Conservation (phyloP, 1,284 basidiomycete species). For the Ustilago tritici region DNA sequence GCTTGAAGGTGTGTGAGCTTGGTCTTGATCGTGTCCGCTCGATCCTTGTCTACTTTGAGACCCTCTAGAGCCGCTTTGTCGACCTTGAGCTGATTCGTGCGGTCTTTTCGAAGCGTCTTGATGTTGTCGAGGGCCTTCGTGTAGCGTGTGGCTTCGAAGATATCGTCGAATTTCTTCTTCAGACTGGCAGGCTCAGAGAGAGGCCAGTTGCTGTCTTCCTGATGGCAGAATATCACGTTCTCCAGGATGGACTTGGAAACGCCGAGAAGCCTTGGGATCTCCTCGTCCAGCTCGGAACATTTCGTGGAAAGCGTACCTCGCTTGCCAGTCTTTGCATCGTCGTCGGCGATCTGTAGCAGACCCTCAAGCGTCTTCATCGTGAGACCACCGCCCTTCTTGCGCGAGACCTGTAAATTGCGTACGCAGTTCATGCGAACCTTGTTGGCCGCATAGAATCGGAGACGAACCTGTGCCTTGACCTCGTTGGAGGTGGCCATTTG, state of each 20-base stretch:
- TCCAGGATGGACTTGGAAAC: conserved; percentile 97
- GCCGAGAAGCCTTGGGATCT: conserved; percentile 85
- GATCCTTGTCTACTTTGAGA: conserved; percentile 84
- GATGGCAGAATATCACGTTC: conserved; percentile 99
- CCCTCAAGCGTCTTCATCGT: conserved; percentile 99
- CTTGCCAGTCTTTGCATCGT: conserved; percentile 74
- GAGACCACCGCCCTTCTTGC: conserved; percentile 78
- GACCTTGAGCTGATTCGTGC: conserved; percentile 87
- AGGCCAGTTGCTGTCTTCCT: conserved; percentile 99
- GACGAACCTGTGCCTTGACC: conserved; percentile 96
- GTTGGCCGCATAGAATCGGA: conserved; percentile 91
- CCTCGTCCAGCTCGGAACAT: conserved; percentile 84
- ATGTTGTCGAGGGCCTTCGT: conserved; percentile 97
- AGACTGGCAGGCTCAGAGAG: conserved; percentile 87
- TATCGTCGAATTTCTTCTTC: conserved; percentile 99
- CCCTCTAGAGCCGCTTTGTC: conserved; percentile 88
- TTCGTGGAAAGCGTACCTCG: conserved; percentile 64
- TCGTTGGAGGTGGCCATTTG: conserved; percentile 97
- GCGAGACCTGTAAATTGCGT: conserved; percentile 90
- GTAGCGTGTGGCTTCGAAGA: conserved; percentile 89
- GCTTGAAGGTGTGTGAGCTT: conserved; percentile 54
- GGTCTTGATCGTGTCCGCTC: conserved; percentile 76
- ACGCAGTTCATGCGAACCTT: conserved; percentile 82
- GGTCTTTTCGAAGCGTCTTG: conserved; percentile 82
- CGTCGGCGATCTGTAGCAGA: conserved; percentile 81